Evolutionary conservation across 1,284 basidiomycete genomes (phyloP).

Genomic region (Kalmanozyma brasiliensis): DNA sequence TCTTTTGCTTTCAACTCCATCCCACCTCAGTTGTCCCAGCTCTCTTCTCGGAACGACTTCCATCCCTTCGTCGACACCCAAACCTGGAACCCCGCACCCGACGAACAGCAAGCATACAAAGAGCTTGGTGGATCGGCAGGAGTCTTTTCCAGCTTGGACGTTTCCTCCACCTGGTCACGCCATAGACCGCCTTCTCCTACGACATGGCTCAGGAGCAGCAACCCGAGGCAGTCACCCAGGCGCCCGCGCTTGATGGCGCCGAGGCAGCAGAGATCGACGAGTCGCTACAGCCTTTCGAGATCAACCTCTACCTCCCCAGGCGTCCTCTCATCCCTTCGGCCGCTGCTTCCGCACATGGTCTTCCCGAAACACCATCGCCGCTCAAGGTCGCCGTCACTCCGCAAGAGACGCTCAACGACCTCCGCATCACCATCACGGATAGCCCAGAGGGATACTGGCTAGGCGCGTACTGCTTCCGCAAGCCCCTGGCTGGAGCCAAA

Average conservation of each 20-base stretch:
- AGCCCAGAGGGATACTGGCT: slow-evolving; percentile 68
- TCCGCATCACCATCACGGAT: slow-evolving; percentile 64
- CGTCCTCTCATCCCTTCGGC: slow-evolving; percentile 62
- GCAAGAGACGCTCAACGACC: slow-evolving; percentile 65
- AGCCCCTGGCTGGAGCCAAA: slow-evolving; percentile 21
- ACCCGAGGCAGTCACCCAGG: slow-evolving; percentile 7
- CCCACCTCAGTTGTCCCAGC: too few species aligned
- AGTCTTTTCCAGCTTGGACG: too few species aligned
- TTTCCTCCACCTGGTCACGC: too few species aligned
- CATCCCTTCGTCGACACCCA: too few species aligned
- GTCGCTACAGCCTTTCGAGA: slow-evolving; percentile 61
- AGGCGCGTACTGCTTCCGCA: slow-evolving; percentile 65
- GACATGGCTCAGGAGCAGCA: slow-evolving; percentile 29
- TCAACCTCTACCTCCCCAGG: slow-evolving; percentile 61
- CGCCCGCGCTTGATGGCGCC: slow-evolving; percentile 9
- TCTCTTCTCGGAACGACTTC: too few species aligned
- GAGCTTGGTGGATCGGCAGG: not conserved
- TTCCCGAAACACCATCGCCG: slow-evolving; percentile 63
- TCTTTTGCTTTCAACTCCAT: not conserved
- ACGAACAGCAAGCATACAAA: not conserved
- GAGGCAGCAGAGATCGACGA: slow-evolving; percentile 38
- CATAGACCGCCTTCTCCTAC: not conserved
- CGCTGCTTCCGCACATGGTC: slow-evolving; percentile 46
- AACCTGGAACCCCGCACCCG: too few species aligned
- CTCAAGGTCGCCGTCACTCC: slow-evolving; percentile 64